Conservation (phyloP, 2,329 filamentous ascomycete genomes). For the Pseudofabraea citricarpa region DNA sequence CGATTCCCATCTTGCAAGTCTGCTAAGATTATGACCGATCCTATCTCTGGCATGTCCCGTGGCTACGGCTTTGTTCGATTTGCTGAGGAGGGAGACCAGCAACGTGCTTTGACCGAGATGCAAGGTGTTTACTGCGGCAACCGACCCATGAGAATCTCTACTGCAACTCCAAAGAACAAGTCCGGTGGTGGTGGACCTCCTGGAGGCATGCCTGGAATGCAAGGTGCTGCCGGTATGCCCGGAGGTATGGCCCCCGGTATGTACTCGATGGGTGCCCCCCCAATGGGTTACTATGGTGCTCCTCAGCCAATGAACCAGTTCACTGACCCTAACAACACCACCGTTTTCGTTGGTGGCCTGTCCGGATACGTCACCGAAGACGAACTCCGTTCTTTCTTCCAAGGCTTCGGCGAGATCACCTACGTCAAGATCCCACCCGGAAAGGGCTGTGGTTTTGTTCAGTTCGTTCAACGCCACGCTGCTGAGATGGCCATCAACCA, state of each 20-base stretch:
- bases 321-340: slow-evolving; percentile 99
- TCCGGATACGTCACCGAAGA: slow-evolving; percentile 99
- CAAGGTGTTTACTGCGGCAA: slow-evolving; percentile 99
- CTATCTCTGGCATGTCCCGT: slow-evolving; percentile 93
- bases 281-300: slow-evolving; percentile 62
- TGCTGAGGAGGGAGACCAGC: slow-evolving; percentile 91
- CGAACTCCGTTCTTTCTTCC: slow-evolving; percentile 99
- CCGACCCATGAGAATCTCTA: slow-evolving; percentile 96
- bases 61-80: slow-evolving; percentile 98
- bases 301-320: slow-evolving; percentile 97
- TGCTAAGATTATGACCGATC: slow-evolving; percentile 99
- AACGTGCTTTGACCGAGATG: slow-evolving; percentile 95
- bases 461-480: slow-evolving; percentile 97
- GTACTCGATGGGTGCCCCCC: slow-evolving; percentile 62
- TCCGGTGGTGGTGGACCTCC: slow-evolving; percentile 47
- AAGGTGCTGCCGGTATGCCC: slow-evolving; percentile 41
- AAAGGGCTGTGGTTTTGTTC: slow-evolving; percentile 98
- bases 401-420: slow-evolving; percentile 98
- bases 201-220: slow-evolving; percentile 43
- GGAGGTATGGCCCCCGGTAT: slow-evolving; percentile 41
- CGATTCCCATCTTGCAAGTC: slow-evolving; percentile 98
- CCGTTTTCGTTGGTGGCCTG: slow-evolving; percentile 94
- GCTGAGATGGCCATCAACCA: slow-evolving; percentile 99
- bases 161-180: slow-evolving; percentile 94
- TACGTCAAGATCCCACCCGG: slow-evolving; percentile 99